Conservation (phyloP, 2,329 filamentous ascomycete species). For the Phialophora expanda region DNA sequence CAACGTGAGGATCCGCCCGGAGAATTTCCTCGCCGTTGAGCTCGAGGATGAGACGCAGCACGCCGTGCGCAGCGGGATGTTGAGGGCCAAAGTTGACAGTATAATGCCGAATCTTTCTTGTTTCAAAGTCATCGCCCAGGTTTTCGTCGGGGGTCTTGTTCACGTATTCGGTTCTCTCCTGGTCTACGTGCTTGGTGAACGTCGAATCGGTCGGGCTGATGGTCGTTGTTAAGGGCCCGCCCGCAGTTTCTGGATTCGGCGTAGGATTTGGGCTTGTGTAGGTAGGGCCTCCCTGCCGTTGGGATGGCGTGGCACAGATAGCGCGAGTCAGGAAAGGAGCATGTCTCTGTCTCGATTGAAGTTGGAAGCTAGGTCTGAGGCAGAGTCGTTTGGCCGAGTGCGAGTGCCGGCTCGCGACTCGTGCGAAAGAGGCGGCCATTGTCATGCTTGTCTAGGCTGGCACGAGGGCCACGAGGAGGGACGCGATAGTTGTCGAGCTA, state of each 20-base stretch:
- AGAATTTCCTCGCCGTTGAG: conserved; percentile 98
- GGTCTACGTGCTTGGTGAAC: conserved; percentile 54
- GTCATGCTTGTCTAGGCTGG: conserved; percentile 45
- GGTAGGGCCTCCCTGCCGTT: conserved; percentile 52
- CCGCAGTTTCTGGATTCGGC: conserved; percentile 41
- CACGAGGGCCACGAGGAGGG: conserved; percentile 37
- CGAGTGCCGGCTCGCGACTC: conserved; percentile 56
- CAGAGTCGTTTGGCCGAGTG: conserved; percentile 65
- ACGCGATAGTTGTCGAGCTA: conserved; percentile 20
- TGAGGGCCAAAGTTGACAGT: conserved; percentile 99
- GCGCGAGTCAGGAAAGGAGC: conserved; percentile 51
- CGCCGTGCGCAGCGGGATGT: conserved; percentile 97
- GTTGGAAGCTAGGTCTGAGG: conserved; percentile 56
- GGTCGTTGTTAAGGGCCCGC: conserved; percentile 51
- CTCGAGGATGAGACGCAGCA: conserved; percentile 95
- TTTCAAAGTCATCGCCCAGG: conserved; percentile 56
- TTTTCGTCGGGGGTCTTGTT: conserved; percentile 50
- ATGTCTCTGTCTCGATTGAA: conserved; percentile 26
- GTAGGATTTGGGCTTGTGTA: conserved; percentile 42
- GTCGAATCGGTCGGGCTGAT: conserved; percentile 63
- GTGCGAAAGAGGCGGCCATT: conserved; percentile 67
- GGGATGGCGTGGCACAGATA: conserved; percentile 61
- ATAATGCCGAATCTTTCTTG: conserved; percentile 95
- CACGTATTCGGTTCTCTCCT: conserved; percentile 46
- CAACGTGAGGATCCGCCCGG: conserved; percentile 94